These are phyloP conservation scores for Cystobasidium pallidum DNA, from an alignment of 1,284 basidiomycete genomes.

Conservation along the genomic window DNA sequence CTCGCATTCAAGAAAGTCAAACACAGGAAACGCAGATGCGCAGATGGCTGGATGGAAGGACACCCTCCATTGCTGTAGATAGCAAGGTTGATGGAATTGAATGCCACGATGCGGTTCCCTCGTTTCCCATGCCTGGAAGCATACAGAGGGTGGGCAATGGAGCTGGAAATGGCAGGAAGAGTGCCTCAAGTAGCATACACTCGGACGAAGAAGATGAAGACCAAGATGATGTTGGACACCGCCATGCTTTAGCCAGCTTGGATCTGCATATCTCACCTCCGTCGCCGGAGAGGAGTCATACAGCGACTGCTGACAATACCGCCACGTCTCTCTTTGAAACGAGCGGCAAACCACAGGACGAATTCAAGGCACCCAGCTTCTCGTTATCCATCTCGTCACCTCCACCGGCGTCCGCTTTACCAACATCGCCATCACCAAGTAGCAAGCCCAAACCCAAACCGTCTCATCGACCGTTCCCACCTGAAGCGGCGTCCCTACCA, in stretches of 20 bases:
- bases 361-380: constrained; percentile 27
- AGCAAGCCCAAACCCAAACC: constrained; percentile 23
- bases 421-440: too few relatives aligned
- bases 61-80: not conserved
- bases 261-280: constrained; percentile 16
- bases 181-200: not conserved
- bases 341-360: not conserved
- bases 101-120: constrained; percentile 14
- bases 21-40: not conserved
- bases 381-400: constrained; percentile 2
- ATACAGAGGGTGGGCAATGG: constrained; percentile 31
- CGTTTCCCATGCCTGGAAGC: constrained; percentile 38
- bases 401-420: not conserved
- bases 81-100: not conserved
- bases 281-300: not conserved
- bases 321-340: not conserved
- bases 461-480: constrained; percentile 41
- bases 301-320: not conserved
- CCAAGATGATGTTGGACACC: not conserved
- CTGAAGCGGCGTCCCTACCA: constrained; percentile 3
- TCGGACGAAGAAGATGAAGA: not conserved
- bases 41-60: constrained; percentile 19
- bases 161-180: not conserved
- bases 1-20: constrained; percentile 6
- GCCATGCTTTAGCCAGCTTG: not conserved